Conservation (phyloP, 2,329 filamentous ascomycete species). For the Fusarium redolens region DNA sequence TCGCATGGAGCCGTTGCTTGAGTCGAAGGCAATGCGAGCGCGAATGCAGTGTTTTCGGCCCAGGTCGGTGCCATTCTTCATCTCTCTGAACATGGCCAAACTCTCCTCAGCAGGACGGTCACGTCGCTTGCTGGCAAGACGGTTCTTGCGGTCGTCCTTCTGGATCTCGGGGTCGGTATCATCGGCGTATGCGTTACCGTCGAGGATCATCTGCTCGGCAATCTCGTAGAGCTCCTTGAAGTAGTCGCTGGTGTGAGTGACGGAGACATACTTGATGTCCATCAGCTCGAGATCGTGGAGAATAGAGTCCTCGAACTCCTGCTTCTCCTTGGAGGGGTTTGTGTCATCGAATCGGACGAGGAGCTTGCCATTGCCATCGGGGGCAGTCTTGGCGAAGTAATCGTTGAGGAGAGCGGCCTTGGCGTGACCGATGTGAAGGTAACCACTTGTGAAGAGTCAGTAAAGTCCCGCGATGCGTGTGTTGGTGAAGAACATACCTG, state of each 20-base stretch:
- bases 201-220: conserved; percentile 84
- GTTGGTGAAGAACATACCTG: conserved; percentile 66
- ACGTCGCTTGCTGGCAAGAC: conserved; percentile 83
- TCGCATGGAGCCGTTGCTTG: conserved; percentile 94
- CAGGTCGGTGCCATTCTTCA: conserved; percentile 86
- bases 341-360: conserved; percentile 96
- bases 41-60: conserved; percentile 91
- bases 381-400: conserved; percentile 94
- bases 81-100: conserved; percentile 87
- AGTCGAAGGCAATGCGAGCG: conserved; percentile 91
- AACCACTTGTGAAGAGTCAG: conserved; percentile 64
- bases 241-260: conserved; percentile 94
- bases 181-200: conserved; percentile 92
- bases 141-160: conserved; percentile 85
- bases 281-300: conserved; percentile 91
- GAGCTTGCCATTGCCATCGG: conserved; percentile 90
- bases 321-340: conserved; percentile 96
- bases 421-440: conserved; percentile 94
- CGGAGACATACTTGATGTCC: conserved; percentile 87
- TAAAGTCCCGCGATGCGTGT: conserved; percentile 20
- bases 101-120: conserved; percentile 85
- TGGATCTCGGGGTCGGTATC: conserved; percentile 92
- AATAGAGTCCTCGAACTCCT: conserved; percentile 95
- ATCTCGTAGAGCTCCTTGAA: conserved; percentile 92
- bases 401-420: conserved; percentile 95